Evolutionary conservation across 345 rosid genomes (phyloP).

Genomic region (Hibiscus trionum): DNA sequence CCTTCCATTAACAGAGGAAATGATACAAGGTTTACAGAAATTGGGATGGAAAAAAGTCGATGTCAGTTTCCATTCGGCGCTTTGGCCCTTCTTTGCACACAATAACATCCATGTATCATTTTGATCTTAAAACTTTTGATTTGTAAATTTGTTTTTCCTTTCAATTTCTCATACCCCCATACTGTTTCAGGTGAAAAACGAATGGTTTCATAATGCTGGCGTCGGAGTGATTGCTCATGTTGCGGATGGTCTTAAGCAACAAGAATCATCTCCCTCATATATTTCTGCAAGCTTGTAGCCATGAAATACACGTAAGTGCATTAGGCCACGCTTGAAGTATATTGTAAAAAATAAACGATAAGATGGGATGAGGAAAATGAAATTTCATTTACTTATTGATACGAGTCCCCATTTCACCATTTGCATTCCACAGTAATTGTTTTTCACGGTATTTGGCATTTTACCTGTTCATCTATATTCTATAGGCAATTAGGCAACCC

Average conservation of each 20-base stretch:
- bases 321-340: not conserved
- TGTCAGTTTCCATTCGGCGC: slow-evolving; percentile 87
- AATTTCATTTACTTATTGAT: not conserved
- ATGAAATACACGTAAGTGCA: not conserved
- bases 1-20: slow-evolving; percentile 58
- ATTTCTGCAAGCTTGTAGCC: slow-evolving; percentile 60
- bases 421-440: not conserved
- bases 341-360: slow-evolving; percentile 1
- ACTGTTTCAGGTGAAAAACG: slow-evolving; percentile 67
- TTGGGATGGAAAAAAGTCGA: slow-evolving; percentile 94
- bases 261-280: slow-evolving; percentile 42
- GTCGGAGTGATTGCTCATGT: slow-evolving; percentile 90
- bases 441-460: not conserved
- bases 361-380: not conserved
- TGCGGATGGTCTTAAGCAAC: slow-evolving; percentile 80
- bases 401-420: not conserved
- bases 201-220: slow-evolving; percentile 79
- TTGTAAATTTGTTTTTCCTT: not conserved
- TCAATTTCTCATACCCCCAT: not conserved
- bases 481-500: not conserved
- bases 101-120: slow-evolving; percentile 75
- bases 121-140: not conserved
- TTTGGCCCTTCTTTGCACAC: slow-evolving; percentile 95
- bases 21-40: slow-evolving; percentile 80
- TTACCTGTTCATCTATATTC: not conserved